phyloP scores from a whole-genome alignment of 805 yeast species.

The Myxozyma kluyveri region DNA sequence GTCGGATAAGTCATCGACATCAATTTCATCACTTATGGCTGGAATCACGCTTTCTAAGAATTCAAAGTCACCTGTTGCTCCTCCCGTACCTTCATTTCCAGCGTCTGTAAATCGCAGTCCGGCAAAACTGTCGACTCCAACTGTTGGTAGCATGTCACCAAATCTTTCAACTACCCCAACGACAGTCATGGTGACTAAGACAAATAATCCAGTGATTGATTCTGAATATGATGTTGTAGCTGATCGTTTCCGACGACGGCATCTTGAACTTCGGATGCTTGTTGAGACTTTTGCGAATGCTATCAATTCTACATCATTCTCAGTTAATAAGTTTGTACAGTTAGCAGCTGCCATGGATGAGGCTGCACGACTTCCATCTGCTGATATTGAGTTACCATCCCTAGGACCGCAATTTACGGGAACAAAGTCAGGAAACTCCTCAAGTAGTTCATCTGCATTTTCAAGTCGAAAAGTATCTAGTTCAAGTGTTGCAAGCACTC shows the following conservation, averaged over 20 bases:
- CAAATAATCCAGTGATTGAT: too few relatives aligned
- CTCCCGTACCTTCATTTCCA: slow-evolving; percentile 1
- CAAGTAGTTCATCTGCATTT: too few relatives aligned
- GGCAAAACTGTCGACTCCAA: too few relatives aligned
- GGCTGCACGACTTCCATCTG: slow-evolving; percentile 4
- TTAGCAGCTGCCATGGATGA: slow-evolving; percentile 11
- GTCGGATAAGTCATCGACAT: slow-evolving; percentile 4
- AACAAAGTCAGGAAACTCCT: too few relatives aligned
- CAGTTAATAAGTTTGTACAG: slow-evolving; percentile 4
- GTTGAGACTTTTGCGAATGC: slow-evolving; percentile 9
- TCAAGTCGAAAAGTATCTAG: too few relatives aligned
- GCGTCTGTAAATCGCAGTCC: background rate
- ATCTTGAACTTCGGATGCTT: slow-evolving; percentile 17
- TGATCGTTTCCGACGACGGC: slow-evolving; percentile 20
- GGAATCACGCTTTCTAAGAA: background rate
- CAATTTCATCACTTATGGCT: too few relatives aligned
- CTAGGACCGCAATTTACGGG: background rate
- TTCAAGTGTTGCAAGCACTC: too few relatives aligned
- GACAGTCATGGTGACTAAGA: too few relatives aligned
- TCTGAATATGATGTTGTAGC: slow-evolving; percentile 18
- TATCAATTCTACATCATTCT: background rate
- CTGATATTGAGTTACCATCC: slow-evolving; percentile 1
- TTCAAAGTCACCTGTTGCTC: background rate
- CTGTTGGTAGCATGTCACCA: too few relatives aligned
- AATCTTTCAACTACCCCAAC: too few relatives aligned